These are phyloP conservation scores for Botrytis aclada DNA, from an alignment of 2,329 filamentous ascomycete genomes.

Conservation along the genomic window DNA sequence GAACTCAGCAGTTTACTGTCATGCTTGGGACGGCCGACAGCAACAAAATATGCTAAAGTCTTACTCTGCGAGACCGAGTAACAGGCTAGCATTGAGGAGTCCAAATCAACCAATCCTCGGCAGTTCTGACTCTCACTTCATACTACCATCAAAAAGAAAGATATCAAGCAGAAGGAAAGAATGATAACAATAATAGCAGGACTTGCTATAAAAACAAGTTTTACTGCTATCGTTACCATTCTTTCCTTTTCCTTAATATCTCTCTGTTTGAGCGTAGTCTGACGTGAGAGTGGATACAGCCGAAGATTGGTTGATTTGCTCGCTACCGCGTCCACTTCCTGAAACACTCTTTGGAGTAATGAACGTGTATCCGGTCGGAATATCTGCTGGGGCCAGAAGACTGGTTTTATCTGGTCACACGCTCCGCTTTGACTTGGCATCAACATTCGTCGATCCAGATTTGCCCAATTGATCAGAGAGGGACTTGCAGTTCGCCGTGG, in stretches of 20 bases:
- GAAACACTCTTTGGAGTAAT: conserved; percentile 27
- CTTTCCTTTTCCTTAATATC: not conserved
- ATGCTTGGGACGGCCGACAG: not conserved
- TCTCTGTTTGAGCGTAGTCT: not conserved
- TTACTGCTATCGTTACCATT: not conserved
- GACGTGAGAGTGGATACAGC: not conserved
- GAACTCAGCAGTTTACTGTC: not conserved
- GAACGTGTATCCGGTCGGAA: not conserved
- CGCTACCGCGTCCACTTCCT: conserved; percentile 32
- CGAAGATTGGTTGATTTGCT: conserved; percentile 20
- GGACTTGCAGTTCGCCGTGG: not conserved
- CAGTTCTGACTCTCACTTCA: no score
- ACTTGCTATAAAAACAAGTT: not conserved
- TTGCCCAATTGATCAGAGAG: conserved; percentile 1
- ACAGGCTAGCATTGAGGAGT: no score
- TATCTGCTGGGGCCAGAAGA: not conserved
- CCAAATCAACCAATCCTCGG: no score
- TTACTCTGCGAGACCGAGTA: no score
- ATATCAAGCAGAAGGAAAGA: no score
- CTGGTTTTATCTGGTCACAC: not conserved
- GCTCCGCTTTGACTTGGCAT: conserved; percentile 44
- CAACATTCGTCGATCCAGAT: not conserved
- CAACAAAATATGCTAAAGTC: no score
- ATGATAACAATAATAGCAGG: not conserved
- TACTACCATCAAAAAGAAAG: no score